phyloP scores from a whole-genome alignment of 805 yeast genomes.

The Hanseniaspora nectarophila region DNA sequence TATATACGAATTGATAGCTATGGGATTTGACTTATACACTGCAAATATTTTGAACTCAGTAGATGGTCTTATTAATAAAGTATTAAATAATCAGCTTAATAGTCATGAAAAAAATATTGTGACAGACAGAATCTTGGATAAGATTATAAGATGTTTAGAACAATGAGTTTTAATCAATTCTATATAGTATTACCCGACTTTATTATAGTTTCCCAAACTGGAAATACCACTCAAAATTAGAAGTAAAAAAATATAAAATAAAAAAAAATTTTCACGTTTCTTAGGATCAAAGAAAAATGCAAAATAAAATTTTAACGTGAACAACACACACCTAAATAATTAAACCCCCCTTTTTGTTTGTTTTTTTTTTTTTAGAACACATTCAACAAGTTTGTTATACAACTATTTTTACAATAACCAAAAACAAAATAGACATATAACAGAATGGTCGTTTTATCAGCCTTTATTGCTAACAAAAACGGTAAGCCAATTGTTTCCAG shows the following conservation, averaged over 20 bases:
- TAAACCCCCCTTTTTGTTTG: background rate
- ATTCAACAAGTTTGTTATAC: too few relatives aligned
- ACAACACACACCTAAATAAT: conserved; percentile 1
- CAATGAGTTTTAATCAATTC: background rate
- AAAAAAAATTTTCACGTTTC: background rate
- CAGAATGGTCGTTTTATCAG: conserved; percentile 68
- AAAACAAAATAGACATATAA: background rate
- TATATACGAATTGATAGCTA: background rate
- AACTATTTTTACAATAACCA: too few relatives aligned
- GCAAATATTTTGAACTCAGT: background rate
- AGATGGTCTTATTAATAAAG: background rate
- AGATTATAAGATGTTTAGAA: background rate
- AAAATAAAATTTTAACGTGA: background rate
- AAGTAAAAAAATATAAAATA: background rate
- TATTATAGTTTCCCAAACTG: background rate
- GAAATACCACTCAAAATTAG: background rate
- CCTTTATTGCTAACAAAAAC: conserved; percentile 83
- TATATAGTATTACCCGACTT: background rate
- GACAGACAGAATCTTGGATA: background rate
- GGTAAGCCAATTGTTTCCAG: conserved; percentile 89
- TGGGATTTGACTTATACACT: background rate
- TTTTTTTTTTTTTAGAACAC: background rate
- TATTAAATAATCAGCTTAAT: background rate
- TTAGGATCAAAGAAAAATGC: background rate
- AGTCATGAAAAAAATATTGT: background rate